Percentiles rank a stretch among this genome's conserved stretches.
These are phyloP conservation scores for Aspergillus diversus DNA, from an alignment of 495 filamentous ascomycete species.

Conservation along the genomic window DNA sequence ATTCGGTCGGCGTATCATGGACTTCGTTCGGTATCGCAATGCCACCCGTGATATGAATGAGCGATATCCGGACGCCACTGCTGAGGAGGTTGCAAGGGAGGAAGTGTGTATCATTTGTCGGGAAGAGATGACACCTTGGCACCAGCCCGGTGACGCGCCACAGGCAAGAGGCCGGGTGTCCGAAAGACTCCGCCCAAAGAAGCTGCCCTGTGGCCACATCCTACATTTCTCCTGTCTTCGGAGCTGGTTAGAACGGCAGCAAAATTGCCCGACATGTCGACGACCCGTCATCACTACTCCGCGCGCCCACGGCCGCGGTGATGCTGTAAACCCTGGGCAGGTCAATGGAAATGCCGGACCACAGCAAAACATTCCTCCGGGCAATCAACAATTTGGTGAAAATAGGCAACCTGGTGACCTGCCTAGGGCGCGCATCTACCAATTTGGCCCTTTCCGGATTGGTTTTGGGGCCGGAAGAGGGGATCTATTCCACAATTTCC, in stretches of 20 bases:
- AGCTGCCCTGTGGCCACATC: slow-evolving; percentile 94
- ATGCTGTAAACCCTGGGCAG: slow-evolving; percentile 30
- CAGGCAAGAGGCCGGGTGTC: slow-evolving; percentile 55
- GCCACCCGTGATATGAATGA: slow-evolving; percentile 91
- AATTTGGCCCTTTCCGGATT: slow-evolving; percentile 61
- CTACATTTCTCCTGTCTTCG: slow-evolving; percentile 91
- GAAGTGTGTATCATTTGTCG: slow-evolving; percentile 97
- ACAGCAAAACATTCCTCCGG: slow-evolving; percentile 37
- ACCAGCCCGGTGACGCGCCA: slow-evolving; percentile 37
- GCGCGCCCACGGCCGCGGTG: slow-evolving; percentile 31
- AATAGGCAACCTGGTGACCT: slow-evolving; percentile 37
- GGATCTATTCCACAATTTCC: slow-evolving; percentile 56
- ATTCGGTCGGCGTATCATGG: slow-evolving; percentile 82
- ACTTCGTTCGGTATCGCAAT: slow-evolving; percentile 85
- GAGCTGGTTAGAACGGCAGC: slow-evolving; percentile 98
- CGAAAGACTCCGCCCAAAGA: slow-evolving; percentile 88
- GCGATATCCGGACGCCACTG: slow-evolving; percentile 87
- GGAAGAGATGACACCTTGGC: slow-evolving; percentile 88
- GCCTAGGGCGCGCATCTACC: slow-evolving; percentile 52
- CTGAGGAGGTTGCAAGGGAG: slow-evolving; percentile 81
- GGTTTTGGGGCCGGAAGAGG: slow-evolving; percentile 60
- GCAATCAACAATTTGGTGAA: slow-evolving; percentile 35
- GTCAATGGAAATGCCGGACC: slow-evolving; percentile 31
- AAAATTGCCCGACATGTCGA: slow-evolving; percentile 94
- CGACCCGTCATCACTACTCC: slow-evolving; percentile 64